Conservation (phyloP, 176 grass and related monocot species). For the Paspalum notatum region DNA sequence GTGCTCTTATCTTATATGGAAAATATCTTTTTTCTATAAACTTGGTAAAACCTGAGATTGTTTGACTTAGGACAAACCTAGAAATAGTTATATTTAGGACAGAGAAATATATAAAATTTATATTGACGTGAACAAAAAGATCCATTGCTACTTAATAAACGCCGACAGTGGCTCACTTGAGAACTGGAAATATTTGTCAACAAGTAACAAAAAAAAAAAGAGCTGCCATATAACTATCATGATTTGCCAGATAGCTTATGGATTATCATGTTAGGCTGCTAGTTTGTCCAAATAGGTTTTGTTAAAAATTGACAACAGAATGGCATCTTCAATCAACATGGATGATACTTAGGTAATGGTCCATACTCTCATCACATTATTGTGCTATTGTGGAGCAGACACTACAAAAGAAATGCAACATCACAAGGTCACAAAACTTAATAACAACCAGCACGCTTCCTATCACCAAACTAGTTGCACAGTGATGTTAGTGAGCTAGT, state of each 20-base stretch:
- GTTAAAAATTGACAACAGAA: background rate
- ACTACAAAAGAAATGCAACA: slow-evolving; percentile 12
- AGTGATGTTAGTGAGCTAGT: slow-evolving; percentile 15
- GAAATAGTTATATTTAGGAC: too few relatives aligned
- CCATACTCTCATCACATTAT: slow-evolving; percentile 1
- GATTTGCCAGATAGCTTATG: background rate
- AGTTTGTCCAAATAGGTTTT: background rate
- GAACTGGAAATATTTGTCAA: background rate
- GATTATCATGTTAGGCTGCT: background rate
- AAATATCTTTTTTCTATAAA: too few relatives aligned
- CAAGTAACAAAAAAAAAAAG: background rate
- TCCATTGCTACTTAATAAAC: background rate
- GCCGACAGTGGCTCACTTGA: background rate
- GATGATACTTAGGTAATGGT: background rate
- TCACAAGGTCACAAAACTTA: slow-evolving; percentile 4
- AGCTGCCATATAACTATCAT: background rate
- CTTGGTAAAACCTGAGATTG: too few relatives aligned
- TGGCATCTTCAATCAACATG: background rate
- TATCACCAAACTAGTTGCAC: background rate
- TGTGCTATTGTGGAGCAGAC: background rate
- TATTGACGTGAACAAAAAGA: background rate
- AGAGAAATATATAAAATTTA: background rate
- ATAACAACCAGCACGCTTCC: background rate
- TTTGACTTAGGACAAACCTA: too few relatives aligned
- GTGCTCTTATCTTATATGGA: too few relatives aligned